Percentiles rank a stretch among this genome's conserved stretches.
Conservation (phyloP, 176 grass and related monocot genomes). For the Triticum aestivum region DNA sequence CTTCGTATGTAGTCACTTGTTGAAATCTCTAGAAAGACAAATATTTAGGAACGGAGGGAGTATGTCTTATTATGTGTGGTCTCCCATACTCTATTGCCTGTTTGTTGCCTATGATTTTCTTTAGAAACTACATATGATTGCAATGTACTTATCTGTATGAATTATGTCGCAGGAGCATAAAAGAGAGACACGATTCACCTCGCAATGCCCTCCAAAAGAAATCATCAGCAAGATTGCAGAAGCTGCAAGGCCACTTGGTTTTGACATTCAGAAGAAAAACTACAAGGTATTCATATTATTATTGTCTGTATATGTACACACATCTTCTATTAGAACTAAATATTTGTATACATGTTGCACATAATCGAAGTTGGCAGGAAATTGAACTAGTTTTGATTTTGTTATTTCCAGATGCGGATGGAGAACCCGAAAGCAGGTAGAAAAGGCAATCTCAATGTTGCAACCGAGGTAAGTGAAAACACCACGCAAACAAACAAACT, state of each 20-base stretch:
- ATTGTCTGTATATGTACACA: neutral
- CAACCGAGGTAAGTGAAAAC: conserved; percentile 71
- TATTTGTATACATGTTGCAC: neutral
- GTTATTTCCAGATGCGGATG: conserved; percentile 75
- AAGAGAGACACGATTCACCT: conserved; percentile 97
- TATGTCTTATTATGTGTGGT: neutral
- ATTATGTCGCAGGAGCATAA: conserved; percentile 70
- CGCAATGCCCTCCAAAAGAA: conserved; percentile 81
- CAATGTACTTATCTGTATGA: conserved; percentile 2
- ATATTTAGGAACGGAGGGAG: too few species aligned
- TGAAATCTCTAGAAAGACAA: too few species aligned
- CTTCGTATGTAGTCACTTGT: too few species aligned
- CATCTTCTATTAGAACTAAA: neutral
- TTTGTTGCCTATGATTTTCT: neutral
- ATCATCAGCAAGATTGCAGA: conserved; percentile 94
- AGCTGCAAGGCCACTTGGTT: conserved; percentile 96
- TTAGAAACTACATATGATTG: neutral
- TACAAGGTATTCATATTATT: conserved; percentile 63
- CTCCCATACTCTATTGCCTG: neutral
- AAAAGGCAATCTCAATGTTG: conserved; percentile 99
- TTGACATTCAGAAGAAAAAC: conserved; percentile 97
- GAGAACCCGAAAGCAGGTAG: conserved; percentile 91
- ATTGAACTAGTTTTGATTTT: neutral
- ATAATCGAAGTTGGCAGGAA: neutral
- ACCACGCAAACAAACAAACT: neutral